Percentiles rank a stretch among this genome's conserved stretches.
phyloP scores from a whole-genome alignment of 371 early-diverging fungal species.

The Thermomucor indicae-seudaticae region DNA sequence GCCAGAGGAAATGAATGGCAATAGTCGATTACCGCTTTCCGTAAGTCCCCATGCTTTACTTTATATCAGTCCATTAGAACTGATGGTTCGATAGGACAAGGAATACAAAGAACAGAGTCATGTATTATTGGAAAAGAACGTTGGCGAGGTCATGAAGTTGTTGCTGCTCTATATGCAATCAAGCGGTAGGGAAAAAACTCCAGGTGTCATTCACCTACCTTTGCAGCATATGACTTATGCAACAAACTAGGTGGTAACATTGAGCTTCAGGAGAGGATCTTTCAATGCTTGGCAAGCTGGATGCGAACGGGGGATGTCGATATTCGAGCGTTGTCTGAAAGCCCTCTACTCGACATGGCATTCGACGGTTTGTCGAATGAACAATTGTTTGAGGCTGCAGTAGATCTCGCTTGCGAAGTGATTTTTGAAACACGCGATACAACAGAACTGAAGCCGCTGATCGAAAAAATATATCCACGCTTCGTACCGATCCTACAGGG shows the following conservation, averaged over 20 bases:
- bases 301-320: constrained; percentile 79
- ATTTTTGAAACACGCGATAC: constrained; percentile 73
- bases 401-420: constrained; percentile 80
- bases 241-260: constrained; percentile 35
- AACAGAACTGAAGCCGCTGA: constrained; percentile 40
- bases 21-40: constrained; percentile 59
- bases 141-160: constrained; percentile 60
- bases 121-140: constrained; percentile 62
- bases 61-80: not conserved
- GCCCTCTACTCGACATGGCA: constrained; percentile 67
- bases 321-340: constrained; percentile 54
- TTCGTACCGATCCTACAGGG: constrained; percentile 46
- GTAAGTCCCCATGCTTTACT: constrained; percentile 21
- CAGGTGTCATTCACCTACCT: too few species aligned
- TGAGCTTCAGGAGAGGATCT: constrained; percentile 57
- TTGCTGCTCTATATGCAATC: constrained; percentile 64
- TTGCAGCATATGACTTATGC: not conserved
- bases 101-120: constrained; percentile 56
- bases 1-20: constrained; percentile 82
- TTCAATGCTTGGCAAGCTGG: constrained; percentile 83
- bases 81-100: constrained; percentile 43
- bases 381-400: constrained; percentile 77
- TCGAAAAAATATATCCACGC: constrained; percentile 59
- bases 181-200: constrained; percentile 54
- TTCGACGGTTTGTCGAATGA: constrained; percentile 70